phyloP scores from a whole-genome alignment of 805 yeast genomes.

The Lachancea dasiensis region DNA sequence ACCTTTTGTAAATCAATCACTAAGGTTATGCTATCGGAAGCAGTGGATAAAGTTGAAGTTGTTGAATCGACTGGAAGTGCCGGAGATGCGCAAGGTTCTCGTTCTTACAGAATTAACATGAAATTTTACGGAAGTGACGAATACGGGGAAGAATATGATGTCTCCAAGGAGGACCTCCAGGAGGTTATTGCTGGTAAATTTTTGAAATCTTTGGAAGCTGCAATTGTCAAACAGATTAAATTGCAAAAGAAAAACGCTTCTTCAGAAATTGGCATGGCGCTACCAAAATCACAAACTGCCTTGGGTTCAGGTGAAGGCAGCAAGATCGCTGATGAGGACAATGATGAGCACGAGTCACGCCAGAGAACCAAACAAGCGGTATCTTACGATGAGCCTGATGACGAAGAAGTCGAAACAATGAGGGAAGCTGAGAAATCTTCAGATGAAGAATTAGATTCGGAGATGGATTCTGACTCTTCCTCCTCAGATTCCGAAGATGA shows the following conservation, averaged over 20 bases:
- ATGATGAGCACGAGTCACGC: slow-evolving; percentile 52
- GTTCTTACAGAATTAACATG: slow-evolving; percentile 72
- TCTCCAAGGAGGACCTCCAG: slow-evolving; percentile 73
- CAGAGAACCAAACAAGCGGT: slow-evolving; percentile 75
- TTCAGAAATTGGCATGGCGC: slow-evolving; percentile 67
- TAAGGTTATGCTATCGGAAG: slow-evolving; percentile 77
- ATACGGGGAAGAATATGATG: slow-evolving; percentile 84
- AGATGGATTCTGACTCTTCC: slow-evolving; percentile 32
- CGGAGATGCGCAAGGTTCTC: slow-evolving; percentile 41
- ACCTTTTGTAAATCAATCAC: slow-evolving; percentile 89
- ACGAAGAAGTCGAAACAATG: slow-evolving; percentile 88
- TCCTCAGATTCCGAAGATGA: slow-evolving; percentile 42
- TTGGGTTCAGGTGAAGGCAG: slow-evolving; percentile 40
- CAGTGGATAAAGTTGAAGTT: slow-evolving; percentile 77
- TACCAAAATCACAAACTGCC: slow-evolving; percentile 47
- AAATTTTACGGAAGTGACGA: slow-evolving; percentile 70
- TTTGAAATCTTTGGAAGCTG: slow-evolving; percentile 62
- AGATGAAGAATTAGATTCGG: slow-evolving; percentile 46
- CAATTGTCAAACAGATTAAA: slow-evolving; percentile 73
- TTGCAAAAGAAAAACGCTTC: slow-evolving; percentile 60
- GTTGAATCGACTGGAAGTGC: slow-evolving; percentile 79
- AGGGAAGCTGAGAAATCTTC: slow-evolving; percentile 73
- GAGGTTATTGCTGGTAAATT: slow-evolving; percentile 57
- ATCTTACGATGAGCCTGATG: slow-evolving; percentile 93
- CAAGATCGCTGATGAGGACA: slow-evolving; percentile 50